Evolutionary conservation across 805 yeast species (phyloP).

Genomic region (Metschnikowia picachoensis): DNA sequence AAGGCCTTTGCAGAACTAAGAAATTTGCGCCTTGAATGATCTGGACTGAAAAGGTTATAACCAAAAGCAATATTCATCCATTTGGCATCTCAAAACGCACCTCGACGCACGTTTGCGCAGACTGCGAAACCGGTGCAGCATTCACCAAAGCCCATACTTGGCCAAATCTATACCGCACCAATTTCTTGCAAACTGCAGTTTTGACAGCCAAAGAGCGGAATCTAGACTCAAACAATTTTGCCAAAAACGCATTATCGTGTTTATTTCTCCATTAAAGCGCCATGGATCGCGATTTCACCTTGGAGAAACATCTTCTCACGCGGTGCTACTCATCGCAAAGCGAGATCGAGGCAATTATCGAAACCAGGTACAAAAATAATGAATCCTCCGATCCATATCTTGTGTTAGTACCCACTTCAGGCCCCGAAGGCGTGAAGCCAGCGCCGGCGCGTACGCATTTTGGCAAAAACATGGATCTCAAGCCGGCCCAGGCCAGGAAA

Average conservation of each 20-base stretch:
- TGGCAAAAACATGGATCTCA: conserved; percentile 4
- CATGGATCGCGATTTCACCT: conserved; percentile 42
- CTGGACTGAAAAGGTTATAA: no score
- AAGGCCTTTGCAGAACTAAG: no score
- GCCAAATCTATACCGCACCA: no score
- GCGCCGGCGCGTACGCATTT: conserved; percentile 4
- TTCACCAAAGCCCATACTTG: neutral
- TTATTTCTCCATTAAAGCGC: no score
- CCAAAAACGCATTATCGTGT: no score
- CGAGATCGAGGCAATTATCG: conserved; percentile 39
- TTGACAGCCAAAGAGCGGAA: no score
- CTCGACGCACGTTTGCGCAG: no score
- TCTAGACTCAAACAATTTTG: no score
- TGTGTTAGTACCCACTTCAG: conserved; percentile 23
- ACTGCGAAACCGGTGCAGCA: neutral
- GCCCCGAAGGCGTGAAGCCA: conserved; percentile 18
- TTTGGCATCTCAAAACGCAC: no score
- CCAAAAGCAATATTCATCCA: no score
- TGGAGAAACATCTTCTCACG: conserved; percentile 45
- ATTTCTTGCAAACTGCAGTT: no score
- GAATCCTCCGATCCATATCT: conserved; percentile 32
- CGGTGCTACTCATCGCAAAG: conserved; percentile 39
- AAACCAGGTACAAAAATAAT: conserved; percentile 40
- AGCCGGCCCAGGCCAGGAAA: conserved; percentile 19
- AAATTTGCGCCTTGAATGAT: no score